These are phyloP conservation scores for Apiospora hydei DNA, from an alignment of 2,329 filamentous ascomycete species.

Conservation along the genomic window DNA sequence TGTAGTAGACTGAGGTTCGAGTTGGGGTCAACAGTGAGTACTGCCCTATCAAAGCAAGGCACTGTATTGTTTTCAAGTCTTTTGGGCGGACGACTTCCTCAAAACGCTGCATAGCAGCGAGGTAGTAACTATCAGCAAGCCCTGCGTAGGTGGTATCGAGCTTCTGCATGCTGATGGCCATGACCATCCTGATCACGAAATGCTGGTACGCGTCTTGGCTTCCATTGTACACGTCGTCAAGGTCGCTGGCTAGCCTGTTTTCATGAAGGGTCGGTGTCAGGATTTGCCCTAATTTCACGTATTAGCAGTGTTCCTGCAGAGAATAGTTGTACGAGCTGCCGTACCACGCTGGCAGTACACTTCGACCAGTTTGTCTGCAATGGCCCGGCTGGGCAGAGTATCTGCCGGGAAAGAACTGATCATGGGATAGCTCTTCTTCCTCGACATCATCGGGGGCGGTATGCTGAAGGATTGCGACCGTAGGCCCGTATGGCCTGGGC, in stretches of 20 bases:
- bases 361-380: constrained; percentile 81
- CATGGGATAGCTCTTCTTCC: constrained; percentile 89
- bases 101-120: constrained; percentile 85
- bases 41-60: constrained; percentile 83
- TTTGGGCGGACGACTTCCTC: constrained; percentile 86
- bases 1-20: constrained; percentile 89
- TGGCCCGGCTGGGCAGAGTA: constrained; percentile 73
- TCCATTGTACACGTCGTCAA: constrained; percentile 82
- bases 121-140: constrained; percentile 92
- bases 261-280: constrained; percentile 91
- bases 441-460: constrained; percentile 57
- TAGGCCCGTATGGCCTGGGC: constrained; percentile 42
- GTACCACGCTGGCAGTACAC: constrained; percentile 82
- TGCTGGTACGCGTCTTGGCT: constrained; percentile 82
- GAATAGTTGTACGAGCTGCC: constrained; percentile 44
- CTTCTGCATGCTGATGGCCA: constrained; percentile 94
- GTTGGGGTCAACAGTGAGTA: constrained; percentile 95
- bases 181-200: constrained; percentile 88
- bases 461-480: constrained; percentile 71
- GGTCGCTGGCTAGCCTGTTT: constrained; percentile 74
- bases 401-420: constrained; percentile 84
- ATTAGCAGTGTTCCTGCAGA: constrained; percentile 20
- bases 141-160: constrained; percentile 90
- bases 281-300: constrained; percentile 73
- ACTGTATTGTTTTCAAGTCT: constrained; percentile 89